These are phyloP conservation scores for Usnea hakonensis DNA, from an alignment of 495 filamentous ascomycete species.

Conservation along the genomic window DNA sequence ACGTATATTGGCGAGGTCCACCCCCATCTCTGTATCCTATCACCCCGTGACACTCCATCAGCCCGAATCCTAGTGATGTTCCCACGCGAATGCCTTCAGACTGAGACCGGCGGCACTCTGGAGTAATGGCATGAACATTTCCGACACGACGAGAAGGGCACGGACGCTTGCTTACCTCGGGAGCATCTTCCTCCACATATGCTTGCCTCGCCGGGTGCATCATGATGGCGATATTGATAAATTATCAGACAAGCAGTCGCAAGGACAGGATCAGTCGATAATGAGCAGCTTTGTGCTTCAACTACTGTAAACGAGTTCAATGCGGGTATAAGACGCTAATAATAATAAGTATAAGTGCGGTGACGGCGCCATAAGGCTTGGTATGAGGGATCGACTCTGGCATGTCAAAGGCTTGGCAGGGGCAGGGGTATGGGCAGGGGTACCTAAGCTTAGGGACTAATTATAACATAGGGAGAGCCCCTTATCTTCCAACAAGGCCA, in stretches of 20 bases:
- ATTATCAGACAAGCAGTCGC: not conserved
- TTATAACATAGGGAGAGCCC: no score
- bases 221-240: slow-evolving; percentile 36
- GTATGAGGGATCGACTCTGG: no score
- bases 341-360: not conserved
- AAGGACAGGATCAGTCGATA: not conserved
- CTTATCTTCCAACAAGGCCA: no score
- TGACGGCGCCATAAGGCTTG: not conserved
- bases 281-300: not conserved
- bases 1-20: slow-evolving; percentile 77
- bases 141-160: slow-evolving; percentile 13
- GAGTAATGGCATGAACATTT: slow-evolving; percentile 26
- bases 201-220: slow-evolving; percentile 91
- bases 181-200: slow-evolving; percentile 81
- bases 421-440: no score
- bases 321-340: not conserved
- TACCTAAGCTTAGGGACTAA: no score
- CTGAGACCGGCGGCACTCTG: slow-evolving; percentile 9
- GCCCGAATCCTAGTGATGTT: slow-evolving; percentile 16
- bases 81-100: slow-evolving; percentile 4
- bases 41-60: slow-evolving; percentile 23
- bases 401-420: no score
- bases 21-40: slow-evolving; percentile 57
- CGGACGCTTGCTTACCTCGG: slow-evolving; percentile 51
- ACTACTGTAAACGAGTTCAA: no score